A percentile compares a stretch with the other conserved stretches of the same genome.
Conservation (phyloP, 768 basidiomycete genomes). For the Agrocybe praecox region DNA sequence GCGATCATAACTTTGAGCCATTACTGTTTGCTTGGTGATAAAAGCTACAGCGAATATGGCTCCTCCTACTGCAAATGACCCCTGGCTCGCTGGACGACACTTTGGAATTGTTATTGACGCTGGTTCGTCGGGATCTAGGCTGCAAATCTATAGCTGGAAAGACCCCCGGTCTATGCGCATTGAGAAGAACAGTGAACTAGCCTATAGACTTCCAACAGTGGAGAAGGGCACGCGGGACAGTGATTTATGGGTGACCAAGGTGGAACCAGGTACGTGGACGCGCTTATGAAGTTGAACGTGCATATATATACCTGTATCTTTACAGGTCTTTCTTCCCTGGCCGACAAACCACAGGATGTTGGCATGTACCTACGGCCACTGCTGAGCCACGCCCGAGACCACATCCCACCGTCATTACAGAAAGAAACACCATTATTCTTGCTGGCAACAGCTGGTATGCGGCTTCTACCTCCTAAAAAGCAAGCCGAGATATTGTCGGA, state of each 20-base stretch:
- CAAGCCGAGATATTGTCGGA: slow-evolving; percentile 74
- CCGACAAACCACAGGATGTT: slow-evolving; percentile 68
- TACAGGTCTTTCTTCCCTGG: slow-evolving; percentile 86
- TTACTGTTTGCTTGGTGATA: not conserved
- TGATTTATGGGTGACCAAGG: slow-evolving; percentile 88
- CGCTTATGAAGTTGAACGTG: not conserved
- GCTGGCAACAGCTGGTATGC: slow-evolving; percentile 97
- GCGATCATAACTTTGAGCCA: not conserved
- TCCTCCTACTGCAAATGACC: slow-evolving; percentile 67
- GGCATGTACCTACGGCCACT: slow-evolving; percentile 80
- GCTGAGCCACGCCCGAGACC: slow-evolving; percentile 76
- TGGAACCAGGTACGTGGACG: slow-evolving; percentile 83
- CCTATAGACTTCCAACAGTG: slow-evolving; percentile 73
- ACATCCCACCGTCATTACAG: slow-evolving; percentile 87
- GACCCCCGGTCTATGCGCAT: slow-evolving; percentile 64
- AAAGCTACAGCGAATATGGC: slow-evolving; percentile 46
- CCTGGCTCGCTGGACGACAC: slow-evolving; percentile 79
- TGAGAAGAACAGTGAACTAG: slow-evolving; percentile 52
- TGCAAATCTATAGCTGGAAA: slow-evolving; percentile 97
- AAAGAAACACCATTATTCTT: slow-evolving; percentile 88
- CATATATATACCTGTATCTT: not conserved
- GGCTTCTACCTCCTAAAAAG: slow-evolving; percentile 69
- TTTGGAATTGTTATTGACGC: slow-evolving; percentile 98
- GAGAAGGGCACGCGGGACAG: slow-evolving; percentile 87
- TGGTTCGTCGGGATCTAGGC: slow-evolving; percentile 93